phyloP scores from a whole-genome alignment of 2,329 filamentous ascomycete genomes.

The Aspergillaceae sp. region DNA sequence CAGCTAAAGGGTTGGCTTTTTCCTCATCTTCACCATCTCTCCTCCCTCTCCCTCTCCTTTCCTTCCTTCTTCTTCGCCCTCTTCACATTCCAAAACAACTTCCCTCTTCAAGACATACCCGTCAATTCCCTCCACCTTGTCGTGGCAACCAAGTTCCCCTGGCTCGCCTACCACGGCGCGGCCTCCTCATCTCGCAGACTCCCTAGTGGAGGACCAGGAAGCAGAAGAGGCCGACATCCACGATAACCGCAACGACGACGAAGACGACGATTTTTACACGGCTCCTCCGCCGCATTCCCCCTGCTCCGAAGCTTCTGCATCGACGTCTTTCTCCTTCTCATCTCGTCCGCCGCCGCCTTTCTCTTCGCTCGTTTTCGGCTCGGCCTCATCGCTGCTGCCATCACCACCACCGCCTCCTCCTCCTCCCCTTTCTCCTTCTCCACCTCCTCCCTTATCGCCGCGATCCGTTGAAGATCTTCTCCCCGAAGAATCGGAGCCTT shows the following conservation, averaged over 20 bases:
- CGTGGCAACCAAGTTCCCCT: constrained; percentile 18
- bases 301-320: constrained; percentile 35
- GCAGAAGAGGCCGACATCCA: no score
- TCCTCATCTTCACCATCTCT: background rate
- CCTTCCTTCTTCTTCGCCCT: background rate
- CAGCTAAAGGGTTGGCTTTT: background rate
- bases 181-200: constrained; percentile 29
- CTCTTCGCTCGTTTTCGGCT: constrained; percentile 51
- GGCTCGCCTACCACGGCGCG: constrained; percentile 39
- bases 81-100: background rate
- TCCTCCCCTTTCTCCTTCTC: constrained; percentile 41
- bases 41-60: background rate
- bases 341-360: constrained; percentile 54
- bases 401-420: constrained; percentile 44
- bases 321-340: constrained; percentile 47
- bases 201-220: constrained; percentile 27
- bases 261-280: constrained; percentile 30
- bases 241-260: constrained; percentile 15
- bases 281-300: constrained; percentile 33
- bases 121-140: constrained; percentile 24
- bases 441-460: constrained; percentile 45
- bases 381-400: constrained; percentile 31
- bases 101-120: constrained; percentile 1
- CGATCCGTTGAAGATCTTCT: constrained; percentile 44
- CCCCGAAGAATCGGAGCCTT: constrained; percentile 27